Evolutionary conservation across 768 basidiomycete genomes (phyloP).

Genomic region (Tricholoma matsutake): DNA sequence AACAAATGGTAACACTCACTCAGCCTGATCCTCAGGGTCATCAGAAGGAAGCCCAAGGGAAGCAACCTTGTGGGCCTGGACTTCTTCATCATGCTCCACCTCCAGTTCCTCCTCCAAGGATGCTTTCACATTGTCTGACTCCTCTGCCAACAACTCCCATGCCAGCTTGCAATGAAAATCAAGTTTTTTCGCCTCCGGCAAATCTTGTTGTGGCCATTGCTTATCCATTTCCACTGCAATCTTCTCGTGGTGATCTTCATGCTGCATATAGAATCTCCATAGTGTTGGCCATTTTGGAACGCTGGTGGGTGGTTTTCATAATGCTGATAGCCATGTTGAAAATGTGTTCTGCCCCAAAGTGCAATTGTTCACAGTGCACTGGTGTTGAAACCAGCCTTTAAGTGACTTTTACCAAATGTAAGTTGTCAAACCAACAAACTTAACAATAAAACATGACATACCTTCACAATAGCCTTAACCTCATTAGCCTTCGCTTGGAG

Average conservation of each 20-base stretch:
- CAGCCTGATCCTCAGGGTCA: neutral
- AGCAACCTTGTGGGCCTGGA: neutral
- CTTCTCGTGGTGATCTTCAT: neutral
- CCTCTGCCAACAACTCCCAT: neutral
- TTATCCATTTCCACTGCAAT: neutral
- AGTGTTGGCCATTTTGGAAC: neutral
- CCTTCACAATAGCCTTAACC: neutral
- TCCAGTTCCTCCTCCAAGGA: neutral
- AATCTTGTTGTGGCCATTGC: neutral
- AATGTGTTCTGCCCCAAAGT: neutral
- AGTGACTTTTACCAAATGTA: neutral
- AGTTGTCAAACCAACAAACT: too few species aligned
- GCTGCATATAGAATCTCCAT: neutral
- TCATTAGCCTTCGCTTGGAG: neutral
- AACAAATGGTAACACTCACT: neutral
- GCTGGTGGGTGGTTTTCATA: neutral
- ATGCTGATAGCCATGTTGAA: neutral
- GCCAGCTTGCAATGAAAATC: neutral
- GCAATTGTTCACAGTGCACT: neutral
- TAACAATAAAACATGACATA: neutral
- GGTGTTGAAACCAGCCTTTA: neutral
- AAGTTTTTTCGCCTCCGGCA: neutral
- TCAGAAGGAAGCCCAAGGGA: neutral
- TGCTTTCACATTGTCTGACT: neutral
- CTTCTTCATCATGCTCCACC: neutral